phyloP scores from a whole-genome alignment of 345 rosid genomes.

The Camelina hispida region DNA sequence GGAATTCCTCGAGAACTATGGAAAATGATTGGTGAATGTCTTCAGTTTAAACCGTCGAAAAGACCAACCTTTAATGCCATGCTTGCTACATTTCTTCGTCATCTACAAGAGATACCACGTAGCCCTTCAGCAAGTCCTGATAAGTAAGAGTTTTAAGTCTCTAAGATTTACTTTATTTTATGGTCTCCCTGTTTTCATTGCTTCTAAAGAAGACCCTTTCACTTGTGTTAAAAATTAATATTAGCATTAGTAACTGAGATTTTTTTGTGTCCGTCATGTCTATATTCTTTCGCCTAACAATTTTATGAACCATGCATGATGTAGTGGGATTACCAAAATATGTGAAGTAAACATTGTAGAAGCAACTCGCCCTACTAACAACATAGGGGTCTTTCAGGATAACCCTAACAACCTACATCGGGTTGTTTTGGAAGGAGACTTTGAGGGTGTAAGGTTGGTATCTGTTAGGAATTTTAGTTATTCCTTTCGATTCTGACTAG shows the following conservation, averaged over 20 bases:
- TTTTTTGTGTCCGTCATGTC: conserved; percentile 16
- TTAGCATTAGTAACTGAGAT: neutral
- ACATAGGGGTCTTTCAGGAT: conserved; percentile 58
- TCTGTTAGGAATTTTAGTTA: conserved; percentile 17
- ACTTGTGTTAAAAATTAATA: conserved; percentile 3
- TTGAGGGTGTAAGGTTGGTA: conserved; percentile 79
- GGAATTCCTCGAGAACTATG: conserved; percentile 95
- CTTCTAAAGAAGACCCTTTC: conserved; percentile 16
- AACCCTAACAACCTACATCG: conserved; percentile 70
- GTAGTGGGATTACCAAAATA: conserved; percentile 62
- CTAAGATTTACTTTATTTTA: conserved; percentile 22
- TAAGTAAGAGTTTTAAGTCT: conserved; percentile 59
- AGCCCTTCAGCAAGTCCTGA: conserved; percentile 92
- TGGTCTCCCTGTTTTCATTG: conserved; percentile 2
- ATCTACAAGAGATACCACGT: conserved; percentile 93
- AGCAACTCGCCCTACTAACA: conserved; percentile 55
- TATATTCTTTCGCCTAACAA: conserved; percentile 18
- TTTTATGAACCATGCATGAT: conserved; percentile 27
- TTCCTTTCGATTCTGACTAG: conserved; percentile 33
- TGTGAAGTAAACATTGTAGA: conserved; percentile 64
- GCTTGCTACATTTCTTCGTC: conserved; percentile 87
- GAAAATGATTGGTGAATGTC: conserved; percentile 99
- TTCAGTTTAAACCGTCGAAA: conserved; percentile 88
- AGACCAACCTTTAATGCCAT: conserved; percentile 91
- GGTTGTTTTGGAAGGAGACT: conserved; percentile 78